A percentile compares a stretch with the other conserved stretches of the same genome.
Evolutionary conservation across 805 yeast genomes (phyloP).

Genomic region (Sugiyamaella lignohabitans): DNA sequence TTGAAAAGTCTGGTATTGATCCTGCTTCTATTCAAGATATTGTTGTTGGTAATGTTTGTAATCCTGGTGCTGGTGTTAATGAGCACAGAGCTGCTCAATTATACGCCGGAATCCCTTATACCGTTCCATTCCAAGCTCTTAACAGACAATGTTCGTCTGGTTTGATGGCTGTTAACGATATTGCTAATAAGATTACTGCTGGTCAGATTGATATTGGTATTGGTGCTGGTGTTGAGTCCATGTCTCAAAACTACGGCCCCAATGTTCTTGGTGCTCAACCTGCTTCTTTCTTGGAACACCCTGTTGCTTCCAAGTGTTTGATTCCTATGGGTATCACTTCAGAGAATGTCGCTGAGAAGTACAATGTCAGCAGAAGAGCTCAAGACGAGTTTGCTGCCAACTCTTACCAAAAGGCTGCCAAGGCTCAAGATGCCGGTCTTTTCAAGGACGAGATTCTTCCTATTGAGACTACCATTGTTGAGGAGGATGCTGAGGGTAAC

Average conservation of each 20-base stretch:
- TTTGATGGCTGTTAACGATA: constrained; percentile 79
- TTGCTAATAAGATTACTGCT: constrained; percentile 76
- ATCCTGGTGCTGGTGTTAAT: constrained; percentile 89
- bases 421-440: constrained; percentile 61
- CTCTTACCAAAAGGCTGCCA: constrained; percentile 79
- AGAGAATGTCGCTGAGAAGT: constrained; percentile 77
- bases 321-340: constrained; percentile 96
- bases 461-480: constrained; percentile 52
- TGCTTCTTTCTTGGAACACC: constrained; percentile 38
- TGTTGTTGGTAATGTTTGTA: constrained; percentile 85
- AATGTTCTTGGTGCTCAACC: constrained; percentile 60
- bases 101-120: constrained; percentile 84
- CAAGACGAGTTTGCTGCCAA: constrained; percentile 89
- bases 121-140: constrained; percentile 71
- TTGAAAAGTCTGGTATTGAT: constrained; percentile 47
- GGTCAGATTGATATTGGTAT: constrained; percentile 91
- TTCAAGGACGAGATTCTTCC: constrained; percentile 89
- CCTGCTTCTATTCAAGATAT: constrained; percentile 70
- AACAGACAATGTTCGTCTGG: constrained; percentile 97
- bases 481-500: constrained; percentile 53
- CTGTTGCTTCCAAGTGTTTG: constrained; percentile 60
- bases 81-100: constrained; percentile 90
- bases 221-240: constrained; percentile 90
- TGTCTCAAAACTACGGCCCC: constrained; percentile 88
- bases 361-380: constrained; percentile 52